Conservation (phyloP, 2,329 filamentous ascomycete species). For the Verticillium tricorpus region DNA sequence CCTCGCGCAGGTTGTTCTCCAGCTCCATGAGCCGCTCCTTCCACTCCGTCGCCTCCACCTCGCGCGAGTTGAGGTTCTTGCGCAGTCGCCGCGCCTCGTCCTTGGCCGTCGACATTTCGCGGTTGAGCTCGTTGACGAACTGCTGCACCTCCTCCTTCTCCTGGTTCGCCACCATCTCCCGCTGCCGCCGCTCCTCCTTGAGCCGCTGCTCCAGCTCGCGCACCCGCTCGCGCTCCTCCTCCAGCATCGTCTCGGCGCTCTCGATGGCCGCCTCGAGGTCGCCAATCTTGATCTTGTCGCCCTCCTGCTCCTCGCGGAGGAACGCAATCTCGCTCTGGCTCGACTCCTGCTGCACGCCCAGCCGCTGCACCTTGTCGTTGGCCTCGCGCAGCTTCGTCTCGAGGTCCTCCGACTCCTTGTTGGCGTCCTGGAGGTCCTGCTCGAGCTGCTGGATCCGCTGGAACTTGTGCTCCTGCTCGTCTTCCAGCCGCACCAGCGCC, state of each 20-base stretch:
- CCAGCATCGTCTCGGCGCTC: constrained; percentile 71
- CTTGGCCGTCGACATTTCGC: constrained; percentile 74
- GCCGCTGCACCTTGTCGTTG: constrained; percentile 80
- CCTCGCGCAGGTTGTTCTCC: constrained; percentile 81
- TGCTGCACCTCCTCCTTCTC: constrained; percentile 96
- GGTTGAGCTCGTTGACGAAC: constrained; percentile 87
- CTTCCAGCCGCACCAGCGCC: constrained; percentile 79
- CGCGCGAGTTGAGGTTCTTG: constrained; percentile 76
- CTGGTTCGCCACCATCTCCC: constrained; percentile 78
- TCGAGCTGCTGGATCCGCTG: constrained; percentile 79
- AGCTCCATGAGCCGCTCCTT: constrained; percentile 87
- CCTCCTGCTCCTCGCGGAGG: constrained; percentile 92
- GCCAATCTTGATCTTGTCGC: constrained; percentile 95
- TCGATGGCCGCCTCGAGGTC: constrained; percentile 83
- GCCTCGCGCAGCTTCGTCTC: constrained; percentile 80
- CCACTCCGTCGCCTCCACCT: constrained; percentile 87
- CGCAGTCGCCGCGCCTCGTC: constrained; percentile 80
- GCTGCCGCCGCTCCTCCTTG: constrained; percentile 74
- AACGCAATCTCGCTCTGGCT: constrained; percentile 92
- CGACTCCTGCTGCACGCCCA: constrained; percentile 89
- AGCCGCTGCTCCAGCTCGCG: constrained; percentile 72
- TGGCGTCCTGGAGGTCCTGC: constrained; percentile 75
- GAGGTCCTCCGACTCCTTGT: constrained; percentile 79
- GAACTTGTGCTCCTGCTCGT: constrained; percentile 77
- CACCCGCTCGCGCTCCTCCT: constrained; percentile 76